Percentiles rank a stretch among this genome's conserved stretches.
Evolutionary conservation across 305 asterid species (phyloP).

Genomic region (Vinca major): DNA sequence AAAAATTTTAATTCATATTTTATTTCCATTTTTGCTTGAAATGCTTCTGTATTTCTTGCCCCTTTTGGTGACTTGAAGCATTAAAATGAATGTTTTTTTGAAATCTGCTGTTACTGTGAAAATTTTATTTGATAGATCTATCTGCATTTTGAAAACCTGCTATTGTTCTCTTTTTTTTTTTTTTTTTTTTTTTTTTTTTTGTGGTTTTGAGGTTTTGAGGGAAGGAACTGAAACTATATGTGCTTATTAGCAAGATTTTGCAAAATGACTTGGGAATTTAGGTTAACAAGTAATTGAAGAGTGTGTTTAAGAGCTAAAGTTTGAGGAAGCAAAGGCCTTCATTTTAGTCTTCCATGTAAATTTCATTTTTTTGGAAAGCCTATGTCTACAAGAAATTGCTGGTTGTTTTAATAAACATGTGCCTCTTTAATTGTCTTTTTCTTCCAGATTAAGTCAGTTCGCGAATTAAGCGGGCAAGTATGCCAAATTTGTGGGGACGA

Average conservation of each 20-base stretch:
- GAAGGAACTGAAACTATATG: not conserved
- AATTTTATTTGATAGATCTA: not conserved
- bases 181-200: too few relatives aligned
- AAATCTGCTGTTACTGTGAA: not conserved
- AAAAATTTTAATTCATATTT: not conserved
- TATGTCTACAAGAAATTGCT: not conserved
- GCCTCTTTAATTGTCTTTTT: slow-evolving; percentile 4
- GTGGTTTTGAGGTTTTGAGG: not conserved
- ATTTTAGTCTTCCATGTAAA: not conserved
- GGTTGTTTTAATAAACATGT: not conserved
- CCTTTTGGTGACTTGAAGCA: not conserved
- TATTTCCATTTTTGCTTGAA: not conserved
- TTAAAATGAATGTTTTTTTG: not conserved
- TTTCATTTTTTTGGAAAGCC: not conserved
- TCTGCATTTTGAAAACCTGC: not conserved
- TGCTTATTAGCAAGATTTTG: not conserved
- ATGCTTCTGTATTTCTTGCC: not conserved
- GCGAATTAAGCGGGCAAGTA: slow-evolving; percentile 58
- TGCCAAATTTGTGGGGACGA: slow-evolving; percentile 87
- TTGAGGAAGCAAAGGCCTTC: not conserved
- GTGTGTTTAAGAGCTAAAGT: not conserved
- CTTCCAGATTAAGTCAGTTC: slow-evolving; percentile 60
- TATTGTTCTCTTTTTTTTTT: too few relatives aligned
- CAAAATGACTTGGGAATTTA: not conserved
- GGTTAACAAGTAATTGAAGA: not conserved